Conservation (phyloP, 2,329 filamentous ascomycete species). For the Fusarium albosuccineum region DNA sequence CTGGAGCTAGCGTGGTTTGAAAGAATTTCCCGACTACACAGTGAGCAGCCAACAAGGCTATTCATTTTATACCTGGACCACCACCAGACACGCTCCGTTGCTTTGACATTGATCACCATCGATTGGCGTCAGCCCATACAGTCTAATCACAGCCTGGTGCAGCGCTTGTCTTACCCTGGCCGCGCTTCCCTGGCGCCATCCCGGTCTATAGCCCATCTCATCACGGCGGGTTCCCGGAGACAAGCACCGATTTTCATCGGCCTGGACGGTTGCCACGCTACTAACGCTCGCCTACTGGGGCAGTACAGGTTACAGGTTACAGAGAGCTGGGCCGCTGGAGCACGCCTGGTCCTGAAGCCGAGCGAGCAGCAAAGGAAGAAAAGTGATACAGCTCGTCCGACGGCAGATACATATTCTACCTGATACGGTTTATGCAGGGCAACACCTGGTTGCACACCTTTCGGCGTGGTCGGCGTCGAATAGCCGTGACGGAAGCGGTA, state of each 20-base stretch:
- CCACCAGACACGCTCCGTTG: neutral
- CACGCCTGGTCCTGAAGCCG: neutral
- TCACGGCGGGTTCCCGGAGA: neutral
- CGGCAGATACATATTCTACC: constrained; percentile 7
- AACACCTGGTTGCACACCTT: constrained; percentile 31
- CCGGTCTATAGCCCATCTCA: constrained; percentile 18
- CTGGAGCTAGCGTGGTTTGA: neutral
- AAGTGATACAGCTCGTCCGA: neutral
- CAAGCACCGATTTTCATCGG: constrained; percentile 2
- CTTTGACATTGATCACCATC: constrained; percentile 8
- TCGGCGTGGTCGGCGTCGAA: constrained; percentile 36
- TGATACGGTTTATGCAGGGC: constrained; percentile 34
- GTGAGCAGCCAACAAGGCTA: neutral
- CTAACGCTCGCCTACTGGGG: neutral
- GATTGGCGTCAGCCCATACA: constrained; percentile 2
- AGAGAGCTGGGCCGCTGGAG: neutral
- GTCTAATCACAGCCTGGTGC: constrained; percentile 10
- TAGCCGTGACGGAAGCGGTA: constrained; percentile 40
- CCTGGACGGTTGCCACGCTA: neutral
- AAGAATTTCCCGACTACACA: constrained; percentile 8
- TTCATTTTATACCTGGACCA: neutral
- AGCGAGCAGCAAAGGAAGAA: too few species aligned
- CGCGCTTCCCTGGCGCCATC: constrained; percentile 23
- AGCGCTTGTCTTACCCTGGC: constrained; percentile 32
- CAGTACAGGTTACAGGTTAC: neutral